Conservation (phyloP, 2,329 filamentous ascomycete species). For the Ophiostoma montium region DNA sequence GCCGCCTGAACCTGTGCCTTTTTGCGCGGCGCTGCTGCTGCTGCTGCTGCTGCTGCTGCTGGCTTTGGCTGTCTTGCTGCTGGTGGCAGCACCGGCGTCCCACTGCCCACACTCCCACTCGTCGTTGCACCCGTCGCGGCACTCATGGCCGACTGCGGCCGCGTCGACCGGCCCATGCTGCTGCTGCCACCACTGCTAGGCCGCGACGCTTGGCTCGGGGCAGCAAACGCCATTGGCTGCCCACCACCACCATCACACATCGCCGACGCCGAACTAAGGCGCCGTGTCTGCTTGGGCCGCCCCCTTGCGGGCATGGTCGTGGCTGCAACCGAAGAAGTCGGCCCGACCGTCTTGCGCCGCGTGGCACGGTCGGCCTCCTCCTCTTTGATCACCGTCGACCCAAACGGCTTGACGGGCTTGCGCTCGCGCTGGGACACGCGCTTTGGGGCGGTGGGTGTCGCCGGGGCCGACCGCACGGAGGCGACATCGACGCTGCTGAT, state of each 20-base stretch:
- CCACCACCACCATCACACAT: slow-evolving; percentile 13
- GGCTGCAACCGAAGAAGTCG: slow-evolving; percentile 11
- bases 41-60: slow-evolving; percentile 17
- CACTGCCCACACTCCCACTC: slow-evolving; percentile 12
- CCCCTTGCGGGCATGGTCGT: slow-evolving; percentile 9
- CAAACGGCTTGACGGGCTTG: slow-evolving; percentile 42
- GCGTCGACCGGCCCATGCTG: slow-evolving; percentile 13
- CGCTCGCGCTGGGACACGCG: slow-evolving; percentile 63
- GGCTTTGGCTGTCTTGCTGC: neutral
- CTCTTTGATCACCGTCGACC: slow-evolving; percentile 28
- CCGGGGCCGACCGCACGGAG: slow-evolving; percentile 11
- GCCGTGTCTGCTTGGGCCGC: slow-evolving; percentile 25
- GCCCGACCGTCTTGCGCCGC: slow-evolving; percentile 46
- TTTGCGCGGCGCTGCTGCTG: slow-evolving; percentile 19
- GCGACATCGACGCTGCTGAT: slow-evolving; percentile 11
- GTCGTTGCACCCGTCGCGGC: slow-evolving; percentile 19
- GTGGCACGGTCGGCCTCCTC: slow-evolving; percentile 28
- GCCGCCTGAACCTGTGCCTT: neutral
- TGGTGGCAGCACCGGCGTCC: neutral
- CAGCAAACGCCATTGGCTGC: slow-evolving; percentile 3
- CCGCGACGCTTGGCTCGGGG: slow-evolving; percentile 25
- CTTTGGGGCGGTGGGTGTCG: slow-evolving; percentile 28
- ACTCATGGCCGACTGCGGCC: slow-evolving; percentile 30
- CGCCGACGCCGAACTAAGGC: slow-evolving; percentile 35
- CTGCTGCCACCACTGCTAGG: slow-evolving; percentile 21